A percentile compares a stretch with the other conserved stretches of the same genome.
Conservation (phyloP, 177 flowering plant species). For the Telopea speciosissima region DNA sequence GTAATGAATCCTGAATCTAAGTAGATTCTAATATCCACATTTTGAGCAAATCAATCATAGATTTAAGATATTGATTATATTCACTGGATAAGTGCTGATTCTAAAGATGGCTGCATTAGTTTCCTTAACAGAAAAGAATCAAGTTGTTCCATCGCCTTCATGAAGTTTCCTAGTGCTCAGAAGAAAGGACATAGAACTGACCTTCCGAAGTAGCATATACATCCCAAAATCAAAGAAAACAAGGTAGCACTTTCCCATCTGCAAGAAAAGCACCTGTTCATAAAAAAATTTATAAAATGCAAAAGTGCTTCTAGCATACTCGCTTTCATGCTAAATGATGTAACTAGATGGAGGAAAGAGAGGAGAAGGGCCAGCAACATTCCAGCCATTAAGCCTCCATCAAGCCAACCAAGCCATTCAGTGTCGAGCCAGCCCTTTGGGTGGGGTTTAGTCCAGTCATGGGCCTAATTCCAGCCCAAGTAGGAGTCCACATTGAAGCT, state of each 20-base stretch:
- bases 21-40: too few relatives aligned
- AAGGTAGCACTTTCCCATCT: constrained; percentile 90
- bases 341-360: too few relatives aligned
- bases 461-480: too few relatives aligned
- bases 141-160: background rate
- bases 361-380: too few relatives aligned
- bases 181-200: constrained; percentile 16
- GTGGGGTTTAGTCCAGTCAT: too few relatives aligned
- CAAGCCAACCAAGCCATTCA: too few relatives aligned
- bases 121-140: too few relatives aligned
- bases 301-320: too few relatives aligned
- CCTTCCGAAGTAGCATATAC: constrained; percentile 92
- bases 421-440: too few relatives aligned
- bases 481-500: too few relatives aligned
- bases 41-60: background rate
- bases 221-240: constrained; percentile 69
- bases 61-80: too few relatives aligned
- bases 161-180: background rate
- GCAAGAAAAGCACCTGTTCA: constrained; percentile 34
- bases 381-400: too few relatives aligned
- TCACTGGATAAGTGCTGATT: background rate
- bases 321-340: background rate
- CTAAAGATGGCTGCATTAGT: background rate
- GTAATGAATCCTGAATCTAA: background rate
- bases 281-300: constrained; percentile 12